These are phyloP conservation scores for Fistulifera solaris DNA, from an alignment of 108 stramenopile species.

Conservation along the genomic window DNA sequence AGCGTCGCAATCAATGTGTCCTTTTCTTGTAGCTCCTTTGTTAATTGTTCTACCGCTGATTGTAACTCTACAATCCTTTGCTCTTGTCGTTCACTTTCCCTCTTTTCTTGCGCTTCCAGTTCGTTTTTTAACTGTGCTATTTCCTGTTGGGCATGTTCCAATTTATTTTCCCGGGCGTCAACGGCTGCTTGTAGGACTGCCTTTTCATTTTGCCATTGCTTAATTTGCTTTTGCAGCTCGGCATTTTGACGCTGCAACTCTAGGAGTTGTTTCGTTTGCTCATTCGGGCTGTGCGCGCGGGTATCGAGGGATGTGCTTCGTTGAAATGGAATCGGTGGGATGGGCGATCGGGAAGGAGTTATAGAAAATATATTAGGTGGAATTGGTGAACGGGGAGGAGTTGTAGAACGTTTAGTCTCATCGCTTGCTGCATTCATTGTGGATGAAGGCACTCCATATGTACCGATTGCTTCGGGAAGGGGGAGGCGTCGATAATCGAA, in stretches of 20 bases:
- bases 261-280: not conserved
- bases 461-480: no score
- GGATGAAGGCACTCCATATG: no score
- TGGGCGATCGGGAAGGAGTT: not conserved
- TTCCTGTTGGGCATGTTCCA: slow-evolving; percentile 33
- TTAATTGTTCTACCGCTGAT: no score
- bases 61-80: no score
- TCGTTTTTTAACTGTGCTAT: slow-evolving; percentile 15
- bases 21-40: no score
- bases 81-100: slow-evolving; percentile 2
- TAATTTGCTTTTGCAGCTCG: slow-evolving; percentile 26
- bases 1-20: no score
- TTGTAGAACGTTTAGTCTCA: not conserved
- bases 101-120: slow-evolving; percentile 24
- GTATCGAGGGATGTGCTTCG: not conserved
- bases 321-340: not conserved
- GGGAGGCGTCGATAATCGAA: no score
- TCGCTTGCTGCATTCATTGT: not conserved
- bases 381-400: not conserved
- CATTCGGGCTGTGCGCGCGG: not conserved
- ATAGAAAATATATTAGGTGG: not conserved
- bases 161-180: slow-evolving; percentile 63
- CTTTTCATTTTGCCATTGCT: slow-evolving; percentile 67
- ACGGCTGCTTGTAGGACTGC: slow-evolving; percentile 60
- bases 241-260: not conserved